These are phyloP conservation scores for Boechera stricta DNA, from an alignment of 345 rosid genomes.

Conservation along the genomic window DNA sequence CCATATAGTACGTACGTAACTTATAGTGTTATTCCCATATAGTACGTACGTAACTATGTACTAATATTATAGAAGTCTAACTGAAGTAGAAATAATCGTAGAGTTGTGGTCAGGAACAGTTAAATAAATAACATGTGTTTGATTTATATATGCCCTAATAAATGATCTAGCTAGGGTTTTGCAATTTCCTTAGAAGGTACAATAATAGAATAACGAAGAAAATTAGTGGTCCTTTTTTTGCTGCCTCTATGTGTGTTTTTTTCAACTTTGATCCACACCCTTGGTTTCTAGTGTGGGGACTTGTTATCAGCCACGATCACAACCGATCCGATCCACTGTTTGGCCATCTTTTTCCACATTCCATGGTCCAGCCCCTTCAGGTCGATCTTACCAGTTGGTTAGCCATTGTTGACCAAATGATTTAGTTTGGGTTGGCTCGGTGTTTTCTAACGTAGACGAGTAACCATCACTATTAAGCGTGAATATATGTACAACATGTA, in stretches of 20 bases:
- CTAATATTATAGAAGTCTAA: slow-evolving; percentile 25
- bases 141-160: slow-evolving; percentile 30
- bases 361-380: slow-evolving; percentile 43
- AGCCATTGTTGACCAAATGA: slow-evolving; percentile 33
- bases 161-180: slow-evolving; percentile 38
- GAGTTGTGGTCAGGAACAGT: slow-evolving; percentile 23
- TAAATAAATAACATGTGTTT: slow-evolving; percentile 2
- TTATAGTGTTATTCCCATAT: not conserved
- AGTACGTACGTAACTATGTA: not conserved
- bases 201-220: slow-evolving; percentile 38
- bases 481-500: slow-evolving; percentile 31
- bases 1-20: too few species aligned
- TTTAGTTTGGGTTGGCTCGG: slow-evolving; percentile 21
- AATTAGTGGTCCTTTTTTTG: slow-evolving; percentile 39
- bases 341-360: slow-evolving; percentile 46
- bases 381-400: slow-evolving; percentile 43
- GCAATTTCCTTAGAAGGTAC: slow-evolving; percentile 27
- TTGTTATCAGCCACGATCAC: slow-evolving; percentile 37
- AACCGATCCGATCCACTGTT: slow-evolving; percentile 34
- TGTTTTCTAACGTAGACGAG: slow-evolving; percentile 27
- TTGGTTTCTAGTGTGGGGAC: slow-evolving; percentile 49
- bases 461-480: slow-evolving; percentile 39
- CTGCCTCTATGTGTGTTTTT: slow-evolving; percentile 32
- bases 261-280: slow-evolving; percentile 48
- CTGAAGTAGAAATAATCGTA: slow-evolving; percentile 17